These are phyloP conservation scores for Penicillium janthinellum DNA, from an alignment of 2,329 filamentous ascomycete species.

Conservation along the genomic window DNA sequence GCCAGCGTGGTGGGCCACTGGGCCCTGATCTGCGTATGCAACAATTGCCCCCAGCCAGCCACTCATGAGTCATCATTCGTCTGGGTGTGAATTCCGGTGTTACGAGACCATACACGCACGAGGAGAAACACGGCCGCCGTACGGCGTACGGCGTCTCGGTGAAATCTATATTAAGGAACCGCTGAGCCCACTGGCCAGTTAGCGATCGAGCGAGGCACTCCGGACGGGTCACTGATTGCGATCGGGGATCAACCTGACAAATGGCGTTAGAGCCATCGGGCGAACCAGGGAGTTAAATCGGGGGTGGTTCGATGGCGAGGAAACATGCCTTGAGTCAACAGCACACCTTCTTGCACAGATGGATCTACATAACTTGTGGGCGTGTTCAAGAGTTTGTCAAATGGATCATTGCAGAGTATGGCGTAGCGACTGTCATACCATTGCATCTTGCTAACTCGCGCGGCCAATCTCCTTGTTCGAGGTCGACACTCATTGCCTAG, in stretches of 20 bases:
- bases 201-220: neutral
- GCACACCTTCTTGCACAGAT: too few relatives aligned
- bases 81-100: conserved; percentile 14
- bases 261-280: conserved; percentile 3
- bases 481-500: neutral
- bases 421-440: too few relatives aligned
- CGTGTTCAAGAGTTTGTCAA: too few relatives aligned
- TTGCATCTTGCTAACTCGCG: too few relatives aligned
- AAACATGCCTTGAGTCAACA: neutral
- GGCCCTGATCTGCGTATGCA: conserved; percentile 27
- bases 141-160: neutral
- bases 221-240: neutral
- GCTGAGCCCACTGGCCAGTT: neutral
- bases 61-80: neutral
- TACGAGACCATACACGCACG: conserved; percentile 11
- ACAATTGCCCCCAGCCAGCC: conserved; percentile 2
- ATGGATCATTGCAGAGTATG: too few relatives aligned
- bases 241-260: conserved; percentile 10
- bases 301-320: neutral
- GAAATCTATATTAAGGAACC: neutral
- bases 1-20: conserved; percentile 14
- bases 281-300: neutral
- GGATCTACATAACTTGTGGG: neutral
- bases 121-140: neutral
- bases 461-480: neutral